Conservation (phyloP, 225 moss, liverwort and hornwort species). For the Ulota crispa region DNA sequence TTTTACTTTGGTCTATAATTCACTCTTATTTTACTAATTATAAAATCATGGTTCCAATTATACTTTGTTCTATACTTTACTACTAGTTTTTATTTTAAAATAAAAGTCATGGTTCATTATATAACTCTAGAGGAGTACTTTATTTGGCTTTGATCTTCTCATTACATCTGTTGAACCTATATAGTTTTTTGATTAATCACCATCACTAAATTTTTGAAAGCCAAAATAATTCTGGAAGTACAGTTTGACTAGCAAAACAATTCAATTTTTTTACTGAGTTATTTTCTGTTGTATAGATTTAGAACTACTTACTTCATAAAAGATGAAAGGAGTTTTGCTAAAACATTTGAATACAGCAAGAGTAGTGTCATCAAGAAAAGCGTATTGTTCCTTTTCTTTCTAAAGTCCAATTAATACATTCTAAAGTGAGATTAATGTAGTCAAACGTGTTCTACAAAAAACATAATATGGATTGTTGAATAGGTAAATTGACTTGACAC, state of each 20-base stretch:
- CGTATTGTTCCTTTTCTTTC: not conserved
- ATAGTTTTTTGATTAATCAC: not conserved
- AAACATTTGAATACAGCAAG: not conserved
- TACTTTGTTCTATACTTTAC: not conserved
- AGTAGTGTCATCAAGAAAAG: not conserved
- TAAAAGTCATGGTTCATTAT: not conserved
- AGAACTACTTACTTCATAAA: not conserved
- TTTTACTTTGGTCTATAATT: no score
- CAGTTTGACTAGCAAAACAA: no score
- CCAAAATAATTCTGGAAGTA: not conserved
- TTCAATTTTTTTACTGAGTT: not conserved
- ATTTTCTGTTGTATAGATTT: not conserved
- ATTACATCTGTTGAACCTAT: not conserved
- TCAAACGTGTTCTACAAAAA: no score
- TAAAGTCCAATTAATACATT: no score
- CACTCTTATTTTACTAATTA: no score
- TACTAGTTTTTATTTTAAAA: not conserved
- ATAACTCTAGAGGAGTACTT: not conserved
- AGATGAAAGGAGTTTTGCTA: not conserved
- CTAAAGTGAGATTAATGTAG: no score
- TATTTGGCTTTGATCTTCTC: not conserved
- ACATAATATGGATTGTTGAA: no score
- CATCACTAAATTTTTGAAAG: not conserved
- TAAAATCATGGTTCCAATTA: not conserved
- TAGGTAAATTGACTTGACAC: no score